Evolutionary conservation across 1,284 basidiomycete genomes (phyloP), one percentile per base, ranked within the genome.

Genomic region (Trichosporon sp.): DNA sequence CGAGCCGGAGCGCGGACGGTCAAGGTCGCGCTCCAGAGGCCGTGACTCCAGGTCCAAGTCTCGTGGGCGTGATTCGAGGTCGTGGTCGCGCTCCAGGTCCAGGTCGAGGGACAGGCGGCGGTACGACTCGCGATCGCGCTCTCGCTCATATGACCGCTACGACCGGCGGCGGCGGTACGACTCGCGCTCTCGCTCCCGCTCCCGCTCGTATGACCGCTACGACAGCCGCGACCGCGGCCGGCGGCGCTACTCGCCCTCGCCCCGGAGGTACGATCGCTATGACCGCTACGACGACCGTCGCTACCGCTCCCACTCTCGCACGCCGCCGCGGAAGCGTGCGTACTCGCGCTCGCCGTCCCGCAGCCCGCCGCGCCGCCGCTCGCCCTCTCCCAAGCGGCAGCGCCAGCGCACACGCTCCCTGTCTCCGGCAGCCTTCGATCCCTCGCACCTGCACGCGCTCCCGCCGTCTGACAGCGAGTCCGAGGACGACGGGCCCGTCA

Each of bases 401-500:
- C 47, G 47, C 47, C 47, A 60, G 56, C 56, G 35, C 66, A 68
- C 31, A 32, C 63, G 3, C n/a, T 70, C 21, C 67, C 56, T 60
- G 15, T 60, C 56, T 2, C 56, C 56, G 5, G 56, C 27, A 1
- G 56, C 56, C 27, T 60, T 60, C 18, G 56, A 60, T 29, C 72
- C 47, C 58, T 65, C 70, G 64, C 65, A 74, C 68, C 72, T 73
- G 42, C 72, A 70, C 27, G 47, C 47, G 9, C 47, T 51, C 47
- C 76, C 77, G 1, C 75, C 76, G 18, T 73, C 77, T 2, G 67
- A 70, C 15, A 73, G 73, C 31, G 72, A 76, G 25, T 68, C 66
- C 6, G 79, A 79, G 47, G 83, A 84, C 42, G 82, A 83, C 68
- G 78, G 68, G 5, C 73, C 70, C 0, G 70, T 73, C 4, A 74